phyloP scores from a whole-genome alignment of 2,329 filamentous ascomycete species.

The Madurella mycetomatis region DNA sequence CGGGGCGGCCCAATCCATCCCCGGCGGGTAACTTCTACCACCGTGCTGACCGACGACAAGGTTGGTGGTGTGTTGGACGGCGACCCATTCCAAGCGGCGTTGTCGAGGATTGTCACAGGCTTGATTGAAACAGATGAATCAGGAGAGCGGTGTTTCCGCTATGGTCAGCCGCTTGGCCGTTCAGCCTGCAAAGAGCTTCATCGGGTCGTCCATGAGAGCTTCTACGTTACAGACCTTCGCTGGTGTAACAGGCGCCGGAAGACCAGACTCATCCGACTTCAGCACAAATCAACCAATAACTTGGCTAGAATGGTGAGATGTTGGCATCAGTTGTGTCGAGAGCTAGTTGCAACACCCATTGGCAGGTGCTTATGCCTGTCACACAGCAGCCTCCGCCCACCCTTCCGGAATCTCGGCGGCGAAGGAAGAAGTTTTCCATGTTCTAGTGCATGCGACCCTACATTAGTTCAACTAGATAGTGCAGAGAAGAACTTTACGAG shows the following conservation, averaged over 20 bases:
- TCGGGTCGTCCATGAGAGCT: slow-evolving; percentile 27
- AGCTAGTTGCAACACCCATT: slow-evolving; percentile 29
- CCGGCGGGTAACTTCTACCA: neutral
- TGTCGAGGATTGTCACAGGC: slow-evolving; percentile 18
- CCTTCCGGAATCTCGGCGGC: neutral
- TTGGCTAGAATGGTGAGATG: neutral
- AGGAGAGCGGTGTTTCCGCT: slow-evolving; percentile 25
- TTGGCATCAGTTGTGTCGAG: neutral
- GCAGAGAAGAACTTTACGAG: neutral
- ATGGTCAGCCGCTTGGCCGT: slow-evolving; percentile 20
- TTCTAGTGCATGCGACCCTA: neutral
- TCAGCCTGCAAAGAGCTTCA: slow-evolving; percentile 26
- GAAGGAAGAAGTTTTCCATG: neutral
- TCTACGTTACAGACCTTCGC: slow-evolving; percentile 31
- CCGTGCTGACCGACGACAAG: neutral
- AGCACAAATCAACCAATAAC: neutral
- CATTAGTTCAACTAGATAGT: neutral
- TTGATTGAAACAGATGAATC: slow-evolving; percentile 26
- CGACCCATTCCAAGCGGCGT: neutral
- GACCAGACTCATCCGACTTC: neutral
- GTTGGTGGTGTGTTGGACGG: neutral
- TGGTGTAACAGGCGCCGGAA: slow-evolving; percentile 32
- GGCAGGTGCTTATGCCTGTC: neutral
- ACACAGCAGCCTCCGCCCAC: neutral
- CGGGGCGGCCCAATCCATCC: too few species aligned